These are phyloP conservation scores for Lasiosphaeria ovina DNA, from an alignment of 495 filamentous ascomycete genomes.

Conservation along the genomic window DNA sequence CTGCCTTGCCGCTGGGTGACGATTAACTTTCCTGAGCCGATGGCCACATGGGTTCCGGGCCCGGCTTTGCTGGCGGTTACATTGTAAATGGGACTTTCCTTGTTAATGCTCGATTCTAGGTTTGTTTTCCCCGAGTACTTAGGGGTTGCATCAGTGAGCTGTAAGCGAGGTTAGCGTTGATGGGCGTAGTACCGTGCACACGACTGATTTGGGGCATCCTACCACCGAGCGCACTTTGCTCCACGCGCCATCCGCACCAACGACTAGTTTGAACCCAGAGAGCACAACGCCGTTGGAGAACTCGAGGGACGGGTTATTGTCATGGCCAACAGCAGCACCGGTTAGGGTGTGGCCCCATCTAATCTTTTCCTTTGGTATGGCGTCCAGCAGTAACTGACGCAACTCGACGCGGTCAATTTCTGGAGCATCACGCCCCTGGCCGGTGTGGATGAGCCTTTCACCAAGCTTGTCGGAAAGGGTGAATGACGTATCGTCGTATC, in stretches of 20 bases:
- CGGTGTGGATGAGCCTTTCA: constrained; percentile 17
- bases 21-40: constrained; percentile 22
- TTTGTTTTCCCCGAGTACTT: constrained; percentile 30
- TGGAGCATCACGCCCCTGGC: constrained; percentile 21
- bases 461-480: constrained; percentile 27
- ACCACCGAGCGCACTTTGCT: constrained; percentile 33
- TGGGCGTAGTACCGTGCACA: neutral
- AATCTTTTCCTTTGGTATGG: constrained; percentile 38
- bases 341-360: constrained; percentile 20
- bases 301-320: constrained; percentile 19
- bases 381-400: constrained; percentile 43
- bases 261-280: constrained; percentile 30
- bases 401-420: constrained; percentile 45
- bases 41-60: constrained; percentile 18
- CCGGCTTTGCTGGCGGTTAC: constrained; percentile 18
- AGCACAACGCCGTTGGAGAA: constrained; percentile 29
- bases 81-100: constrained; percentile 25
- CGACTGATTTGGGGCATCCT: constrained; percentile 4
- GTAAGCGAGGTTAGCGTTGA: constrained; percentile 3
- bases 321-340: constrained; percentile 5
- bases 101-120: constrained; percentile 27
- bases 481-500: constrained; percentile 27
- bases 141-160: constrained; percentile 30
- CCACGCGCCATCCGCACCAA: constrained; percentile 38
- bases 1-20: constrained; percentile 29